Percentiles rank a stretch among this genome's conserved stretches.
Conservation (phyloP, 345 rosid species). For the Dimocarpus longan region DNA sequence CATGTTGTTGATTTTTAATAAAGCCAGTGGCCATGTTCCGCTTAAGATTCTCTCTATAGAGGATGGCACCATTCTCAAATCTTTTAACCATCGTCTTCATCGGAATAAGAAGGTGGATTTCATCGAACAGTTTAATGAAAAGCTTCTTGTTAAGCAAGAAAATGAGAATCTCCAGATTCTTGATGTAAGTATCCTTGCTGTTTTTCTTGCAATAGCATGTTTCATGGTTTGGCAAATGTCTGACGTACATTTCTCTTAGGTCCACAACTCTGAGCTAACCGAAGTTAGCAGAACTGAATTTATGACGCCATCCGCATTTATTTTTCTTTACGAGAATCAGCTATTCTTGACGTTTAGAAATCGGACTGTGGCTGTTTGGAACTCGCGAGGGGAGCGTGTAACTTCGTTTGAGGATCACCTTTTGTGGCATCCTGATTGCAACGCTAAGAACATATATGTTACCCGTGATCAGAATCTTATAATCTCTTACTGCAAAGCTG, state of each 20-base stretch:
- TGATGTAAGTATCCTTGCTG: slow-evolving; percentile 44
- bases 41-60: slow-evolving; percentile 60
- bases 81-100: slow-evolving; percentile 58
- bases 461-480: slow-evolving; percentile 77
- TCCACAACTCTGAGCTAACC: slow-evolving; percentile 49
- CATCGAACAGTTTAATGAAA: slow-evolving; percentile 62
- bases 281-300: slow-evolving; percentile 56
- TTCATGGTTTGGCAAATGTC: slow-evolving; percentile 4
- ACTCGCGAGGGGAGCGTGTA: slow-evolving; percentile 65
- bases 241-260: slow-evolving; percentile 36
- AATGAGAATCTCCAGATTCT: slow-evolving; percentile 68
- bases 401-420: slow-evolving; percentile 69
- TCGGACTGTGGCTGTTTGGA: slow-evolving; percentile 77
- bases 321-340: slow-evolving; percentile 59
- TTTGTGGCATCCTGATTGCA: slow-evolving; percentile 78
- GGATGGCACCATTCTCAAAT: slow-evolving; percentile 61
- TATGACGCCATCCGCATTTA: slow-evolving; percentile 61
- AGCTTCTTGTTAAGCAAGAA: slow-evolving; percentile 70
- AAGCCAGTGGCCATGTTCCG: slow-evolving; percentile 49
- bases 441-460: slow-evolving; percentile 68
- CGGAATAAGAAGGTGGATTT: slow-evolving; percentile 65
- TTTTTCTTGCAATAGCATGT: not conserved
- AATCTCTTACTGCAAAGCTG: slow-evolving; percentile 77
- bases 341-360: slow-evolving; percentile 56
- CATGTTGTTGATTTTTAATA: slow-evolving; percentile 52